Percentiles rank a stretch among this genome's conserved stretches.
Conservation (phyloP, 352 stramenopile genomes). For the Globisporangium viniferum region DNA sequence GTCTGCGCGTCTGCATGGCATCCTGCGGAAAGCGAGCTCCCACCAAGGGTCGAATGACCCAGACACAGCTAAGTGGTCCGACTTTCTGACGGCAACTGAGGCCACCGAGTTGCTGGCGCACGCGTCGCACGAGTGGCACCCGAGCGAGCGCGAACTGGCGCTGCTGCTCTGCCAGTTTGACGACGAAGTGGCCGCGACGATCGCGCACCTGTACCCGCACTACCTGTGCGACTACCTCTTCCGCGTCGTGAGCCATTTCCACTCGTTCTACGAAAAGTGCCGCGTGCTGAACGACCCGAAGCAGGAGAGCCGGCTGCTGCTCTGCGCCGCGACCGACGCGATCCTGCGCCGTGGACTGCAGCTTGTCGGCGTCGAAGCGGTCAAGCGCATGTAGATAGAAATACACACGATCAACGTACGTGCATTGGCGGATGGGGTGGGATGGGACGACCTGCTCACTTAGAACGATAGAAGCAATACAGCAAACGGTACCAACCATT, state of each 20-base stretch:
- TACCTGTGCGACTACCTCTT: constrained; percentile 84
- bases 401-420: not conserved
- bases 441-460: not conserved
- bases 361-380: constrained; percentile 61
- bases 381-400: constrained; percentile 67
- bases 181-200: constrained; percentile 55
- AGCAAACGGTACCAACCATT: not conserved
- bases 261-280: constrained; percentile 82
- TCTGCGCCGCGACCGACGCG: constrained; percentile 72
- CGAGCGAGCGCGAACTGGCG: constrained; percentile 62
- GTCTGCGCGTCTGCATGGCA: constrained; percentile 66
- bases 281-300: constrained; percentile 62
- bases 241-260: constrained; percentile 72
- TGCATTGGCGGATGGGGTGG: no score
- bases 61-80: constrained; percentile 27
- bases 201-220: constrained; percentile 67
- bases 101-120: constrained; percentile 33
- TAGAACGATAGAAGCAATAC: not conserved
- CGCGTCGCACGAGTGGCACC: constrained; percentile 57
- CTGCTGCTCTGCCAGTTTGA: constrained; percentile 77
- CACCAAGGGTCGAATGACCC: constrained; percentile 12
- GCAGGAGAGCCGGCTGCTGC: constrained; percentile 62
- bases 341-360: constrained; percentile 63
- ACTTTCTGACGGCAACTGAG: constrained; percentile 25
- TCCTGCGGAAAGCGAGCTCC: constrained; percentile 53